Conservation (phyloP, 345 rosid genomes). For the Murraya koenigii region DNA sequence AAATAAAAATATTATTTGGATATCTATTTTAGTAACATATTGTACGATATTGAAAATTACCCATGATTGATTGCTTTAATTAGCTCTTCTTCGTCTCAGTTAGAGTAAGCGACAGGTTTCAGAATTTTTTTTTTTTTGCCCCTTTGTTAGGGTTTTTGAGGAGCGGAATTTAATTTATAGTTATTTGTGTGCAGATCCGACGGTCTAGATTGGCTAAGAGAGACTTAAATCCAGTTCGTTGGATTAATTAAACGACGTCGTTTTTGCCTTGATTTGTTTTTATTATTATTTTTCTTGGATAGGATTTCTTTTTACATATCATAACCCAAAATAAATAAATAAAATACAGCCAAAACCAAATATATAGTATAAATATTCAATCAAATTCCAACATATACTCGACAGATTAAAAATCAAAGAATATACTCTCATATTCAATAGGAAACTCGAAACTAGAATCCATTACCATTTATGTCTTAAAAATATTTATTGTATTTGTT, state of each 20-base stretch:
- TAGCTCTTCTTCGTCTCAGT: not conserved
- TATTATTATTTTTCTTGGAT: no score
- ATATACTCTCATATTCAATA: no score
- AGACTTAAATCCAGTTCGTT: not conserved
- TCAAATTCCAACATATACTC: no score
- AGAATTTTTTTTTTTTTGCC: not conserved
- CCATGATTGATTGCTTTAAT: slow-evolving; percentile 1
- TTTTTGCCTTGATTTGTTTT: not conserved
- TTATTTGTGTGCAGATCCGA: not conserved
- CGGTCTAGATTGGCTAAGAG: not conserved
- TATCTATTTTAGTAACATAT: no score
- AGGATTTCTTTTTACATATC: no score
- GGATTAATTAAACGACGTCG: not conserved
- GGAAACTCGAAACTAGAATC: no score
- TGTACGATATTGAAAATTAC: not conserved
- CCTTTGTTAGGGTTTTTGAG: not conserved
- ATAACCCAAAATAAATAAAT: no score
- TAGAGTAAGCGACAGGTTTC: not conserved
- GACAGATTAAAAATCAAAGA: no score
- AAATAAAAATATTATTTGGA: not conserved
- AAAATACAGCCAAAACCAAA: no score
- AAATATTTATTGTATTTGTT: no score
- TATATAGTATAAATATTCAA: no score
- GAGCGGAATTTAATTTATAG: not conserved
- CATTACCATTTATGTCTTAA: no score